These are phyloP conservation scores for Stachybotrys chartarum DNA, from an alignment of 2,329 filamentous ascomycete genomes.

Conservation along the genomic window DNA sequence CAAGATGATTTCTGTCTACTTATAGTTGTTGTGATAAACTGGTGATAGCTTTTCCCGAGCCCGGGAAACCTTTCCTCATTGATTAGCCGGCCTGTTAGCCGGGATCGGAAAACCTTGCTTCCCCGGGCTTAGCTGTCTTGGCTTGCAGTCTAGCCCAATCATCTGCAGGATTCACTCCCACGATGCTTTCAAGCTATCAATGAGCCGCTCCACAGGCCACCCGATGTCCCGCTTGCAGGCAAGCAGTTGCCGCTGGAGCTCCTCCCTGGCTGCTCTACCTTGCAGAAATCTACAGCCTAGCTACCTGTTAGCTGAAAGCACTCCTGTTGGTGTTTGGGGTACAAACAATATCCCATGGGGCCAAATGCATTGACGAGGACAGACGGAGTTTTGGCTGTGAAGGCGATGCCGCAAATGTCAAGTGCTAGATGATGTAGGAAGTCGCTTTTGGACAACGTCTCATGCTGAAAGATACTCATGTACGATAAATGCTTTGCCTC, in stretches of 20 bases:
- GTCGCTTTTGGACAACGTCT: conserved; percentile 5
- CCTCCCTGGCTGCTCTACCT: conserved; percentile 16
- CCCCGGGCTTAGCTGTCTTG: no score
- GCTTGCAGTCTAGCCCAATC: no score
- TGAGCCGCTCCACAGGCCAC: conserved; percentile 30
- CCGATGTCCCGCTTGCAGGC: conserved; percentile 26
- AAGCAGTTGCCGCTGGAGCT: conserved; percentile 21
- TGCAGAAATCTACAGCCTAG: conserved; percentile 23
- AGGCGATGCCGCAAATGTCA: conserved; percentile 35
- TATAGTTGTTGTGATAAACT: no score
- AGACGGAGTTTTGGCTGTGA: conserved; percentile 32
- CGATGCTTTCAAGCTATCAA: conserved; percentile 9
- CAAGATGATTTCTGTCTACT: no score
- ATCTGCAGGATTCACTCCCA: background rate
- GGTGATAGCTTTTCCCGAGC: conserved; percentile 13
- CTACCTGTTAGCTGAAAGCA: no score
- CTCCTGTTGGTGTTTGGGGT: no score
- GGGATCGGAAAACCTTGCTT: no score
- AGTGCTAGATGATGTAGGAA: conserved; percentile 25
- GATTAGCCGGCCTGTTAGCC: background rate
- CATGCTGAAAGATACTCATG: no score
- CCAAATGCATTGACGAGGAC: conserved; percentile 42
- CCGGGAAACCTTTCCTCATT: conserved; percentile 14
- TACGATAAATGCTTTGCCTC: no score
- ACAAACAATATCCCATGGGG: conserved; percentile 37